A percentile compares a stretch with the other conserved stretches of the same genome.
Evolutionary conservation across 352 stramenopile genomes (phyloP).

Genomic region (Detonula confervacea): DNA sequence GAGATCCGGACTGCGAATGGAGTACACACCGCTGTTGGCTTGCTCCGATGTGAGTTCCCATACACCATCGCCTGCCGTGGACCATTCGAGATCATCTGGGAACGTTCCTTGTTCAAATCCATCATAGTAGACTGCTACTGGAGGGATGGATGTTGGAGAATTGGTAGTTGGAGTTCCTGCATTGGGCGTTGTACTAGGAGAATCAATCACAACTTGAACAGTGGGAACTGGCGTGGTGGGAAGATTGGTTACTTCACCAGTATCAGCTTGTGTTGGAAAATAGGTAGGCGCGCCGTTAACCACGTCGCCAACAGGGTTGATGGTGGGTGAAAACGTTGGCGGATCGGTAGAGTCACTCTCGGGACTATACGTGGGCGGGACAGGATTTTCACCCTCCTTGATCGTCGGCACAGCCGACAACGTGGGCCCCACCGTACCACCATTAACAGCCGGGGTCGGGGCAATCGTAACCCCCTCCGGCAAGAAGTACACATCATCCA

Average conservation of each 20-base stretch:
- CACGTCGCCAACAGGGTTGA: background rate
- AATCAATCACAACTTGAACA: too few species aligned
- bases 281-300: background rate
- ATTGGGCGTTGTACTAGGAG: too few species aligned
- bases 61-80: slow-evolving; percentile 9
- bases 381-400: too few species aligned
- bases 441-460: background rate
- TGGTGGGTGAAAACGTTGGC: background rate
- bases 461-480: background rate
- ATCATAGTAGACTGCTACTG: background rate
- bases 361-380: too few species aligned
- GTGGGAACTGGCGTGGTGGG: too few species aligned
- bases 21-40: slow-evolving; percentile 20
- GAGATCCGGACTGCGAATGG: slow-evolving; percentile 15
- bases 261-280: background rate
- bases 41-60: slow-evolving; percentile 20
- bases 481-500: slow-evolving; percentile 44
- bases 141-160: slow-evolving; percentile 5
- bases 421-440: background rate
- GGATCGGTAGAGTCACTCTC: background rate
- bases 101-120: slow-evolving; percentile 8
- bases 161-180: too few species aligned
- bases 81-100: slow-evolving; percentile 18
- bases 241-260: too few species aligned
- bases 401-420: background rate